phyloP scores from a whole-genome alignment of 2,329 filamentous ascomycete genomes.

The Aureobasidium mangrovei region DNA sequence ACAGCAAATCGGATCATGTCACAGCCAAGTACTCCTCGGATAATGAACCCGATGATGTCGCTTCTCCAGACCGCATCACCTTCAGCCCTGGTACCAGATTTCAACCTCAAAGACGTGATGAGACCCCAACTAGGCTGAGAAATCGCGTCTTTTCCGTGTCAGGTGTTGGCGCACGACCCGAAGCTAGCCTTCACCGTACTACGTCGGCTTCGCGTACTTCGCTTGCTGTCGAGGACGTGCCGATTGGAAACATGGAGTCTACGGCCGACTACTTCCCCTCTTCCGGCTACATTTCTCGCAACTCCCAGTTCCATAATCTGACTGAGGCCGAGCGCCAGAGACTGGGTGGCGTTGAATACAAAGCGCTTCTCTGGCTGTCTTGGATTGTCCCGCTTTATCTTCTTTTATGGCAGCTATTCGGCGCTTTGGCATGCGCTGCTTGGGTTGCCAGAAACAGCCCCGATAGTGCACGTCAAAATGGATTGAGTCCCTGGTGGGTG shows the following conservation, averaged over 20 bases:
- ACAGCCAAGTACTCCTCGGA: not conserved
- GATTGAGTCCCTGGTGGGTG: slow-evolving; percentile 58
- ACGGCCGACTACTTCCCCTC: slow-evolving; percentile 15
- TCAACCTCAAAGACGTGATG: slow-evolving; percentile 6
- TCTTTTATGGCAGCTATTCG: slow-evolving; percentile 50
- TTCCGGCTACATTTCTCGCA: slow-evolving; percentile 35
- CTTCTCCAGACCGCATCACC: slow-evolving; percentile 20
- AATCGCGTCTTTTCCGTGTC: slow-evolving; percentile 6
- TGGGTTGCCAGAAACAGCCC: slow-evolving; percentile 50
- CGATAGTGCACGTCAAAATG: slow-evolving; percentile 43
- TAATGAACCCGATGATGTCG: not conserved
- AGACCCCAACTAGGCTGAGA: not conserved
- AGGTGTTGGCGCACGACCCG: slow-evolving; percentile 28
- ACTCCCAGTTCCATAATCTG: slow-evolving; percentile 48
- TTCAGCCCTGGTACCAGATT: slow-evolving; percentile 25
- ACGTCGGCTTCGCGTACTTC: slow-evolving; percentile 2
- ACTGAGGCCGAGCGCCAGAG: slow-evolving; percentile 46
- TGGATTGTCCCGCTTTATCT: slow-evolving; percentile 55
- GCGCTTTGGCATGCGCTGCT: slow-evolving; percentile 50
- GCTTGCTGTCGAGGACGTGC: not conserved
- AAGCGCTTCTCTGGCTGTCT: slow-evolving; percentile 51
- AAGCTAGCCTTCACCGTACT: slow-evolving; percentile 20
- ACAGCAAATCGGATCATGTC: not conserved
- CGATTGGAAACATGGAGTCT: not conserved
- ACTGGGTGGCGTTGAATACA: slow-evolving; percentile 56